These are phyloP conservation scores for Incumbomyces lentus DNA, from an alignment of 2,329 filamentous ascomycete species.

Conservation along the genomic window DNA sequence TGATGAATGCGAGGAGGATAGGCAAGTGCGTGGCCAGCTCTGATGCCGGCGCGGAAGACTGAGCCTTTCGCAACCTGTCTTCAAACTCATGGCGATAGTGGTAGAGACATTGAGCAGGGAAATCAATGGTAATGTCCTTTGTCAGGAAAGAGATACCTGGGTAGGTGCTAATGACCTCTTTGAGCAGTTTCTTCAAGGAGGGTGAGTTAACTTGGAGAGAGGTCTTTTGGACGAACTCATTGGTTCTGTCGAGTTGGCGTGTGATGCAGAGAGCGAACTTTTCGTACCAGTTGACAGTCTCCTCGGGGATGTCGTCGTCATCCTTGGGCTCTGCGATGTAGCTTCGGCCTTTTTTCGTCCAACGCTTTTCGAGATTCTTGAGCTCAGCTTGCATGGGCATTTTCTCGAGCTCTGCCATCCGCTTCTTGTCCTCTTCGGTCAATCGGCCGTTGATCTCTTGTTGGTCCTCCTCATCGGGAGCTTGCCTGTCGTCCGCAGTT, in stretches of 20 bases:
- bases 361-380: constrained; percentile 6
- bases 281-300: constrained; percentile 4
- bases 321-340: constrained; percentile 7
- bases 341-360: constrained; percentile 5
- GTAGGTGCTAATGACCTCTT: constrained; percentile 62
- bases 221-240: constrained; percentile 29
- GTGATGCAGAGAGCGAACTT: constrained; percentile 7
- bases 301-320: constrained; percentile 6
- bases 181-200: constrained; percentile 58
- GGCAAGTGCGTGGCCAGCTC: constrained; percentile 46
- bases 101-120: constrained; percentile 64
- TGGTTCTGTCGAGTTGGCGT: not conserved
- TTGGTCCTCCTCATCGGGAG: constrained; percentile 5
- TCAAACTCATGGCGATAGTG: constrained; percentile 63
- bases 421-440: constrained; percentile 4
- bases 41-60: constrained; percentile 24
- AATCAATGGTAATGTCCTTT: constrained; percentile 62
- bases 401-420: constrained; percentile 3
- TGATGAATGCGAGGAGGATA: constrained; percentile 62
- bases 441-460: constrained; percentile 6
- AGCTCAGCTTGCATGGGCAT: constrained; percentile 7
- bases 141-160: constrained; percentile 71
- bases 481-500: not conserved
- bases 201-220: constrained; percentile 80
- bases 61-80: constrained; percentile 53